phyloP scores from a whole-genome alignment of 345 rosid species.

The Gynandropsis gynandra region DNA sequence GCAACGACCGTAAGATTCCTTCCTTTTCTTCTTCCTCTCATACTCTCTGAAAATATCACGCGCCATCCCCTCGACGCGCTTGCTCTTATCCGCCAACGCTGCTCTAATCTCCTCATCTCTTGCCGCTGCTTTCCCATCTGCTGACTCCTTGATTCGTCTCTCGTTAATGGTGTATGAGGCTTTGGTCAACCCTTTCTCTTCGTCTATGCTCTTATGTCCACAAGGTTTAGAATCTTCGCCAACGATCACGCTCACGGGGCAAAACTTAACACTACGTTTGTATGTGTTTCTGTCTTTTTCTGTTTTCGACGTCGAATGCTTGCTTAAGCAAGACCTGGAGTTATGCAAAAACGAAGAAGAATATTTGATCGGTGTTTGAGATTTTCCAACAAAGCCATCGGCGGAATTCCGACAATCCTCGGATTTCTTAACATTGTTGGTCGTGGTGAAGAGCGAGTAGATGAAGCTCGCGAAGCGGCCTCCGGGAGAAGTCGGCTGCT shows the following conservation, averaged over 20 bases:
- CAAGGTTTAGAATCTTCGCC: slow-evolving; percentile 51
- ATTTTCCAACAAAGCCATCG: slow-evolving; percentile 17
- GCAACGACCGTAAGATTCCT: background rate
- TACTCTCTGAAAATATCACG: slow-evolving; percentile 38
- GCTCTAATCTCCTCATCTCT: slow-evolving; percentile 19
- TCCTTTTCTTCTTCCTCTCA: slow-evolving; percentile 28
- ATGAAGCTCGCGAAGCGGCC: slow-evolving; percentile 51
- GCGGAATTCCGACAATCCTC: slow-evolving; percentile 13
- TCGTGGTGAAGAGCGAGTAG: slow-evolving; percentile 45
- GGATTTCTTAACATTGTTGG: slow-evolving; percentile 25
- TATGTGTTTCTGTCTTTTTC: slow-evolving; percentile 38
- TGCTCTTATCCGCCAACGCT: slow-evolving; percentile 21
- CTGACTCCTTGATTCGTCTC: slow-evolving; percentile 40
- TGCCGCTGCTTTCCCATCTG: too few relatives aligned
- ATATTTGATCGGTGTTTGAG: slow-evolving; percentile 43
- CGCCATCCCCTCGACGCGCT: slow-evolving; percentile 40
- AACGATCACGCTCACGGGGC: slow-evolving; percentile 48
- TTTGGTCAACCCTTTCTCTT: slow-evolving; percentile 18
- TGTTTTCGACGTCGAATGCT: slow-evolving; percentile 39
- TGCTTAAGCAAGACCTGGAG: slow-evolving; percentile 61
- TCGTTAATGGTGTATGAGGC: slow-evolving; percentile 30
- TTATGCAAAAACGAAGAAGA: slow-evolving; percentile 62
- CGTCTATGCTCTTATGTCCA: slow-evolving; percentile 35
- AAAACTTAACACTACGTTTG: slow-evolving; percentile 46
- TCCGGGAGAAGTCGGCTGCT: slow-evolving; percentile 66